These are phyloP conservation scores for Pseudocercospora musae DNA, from an alignment of 2,329 filamentous ascomycete genomes.

Conservation along the genomic window DNA sequence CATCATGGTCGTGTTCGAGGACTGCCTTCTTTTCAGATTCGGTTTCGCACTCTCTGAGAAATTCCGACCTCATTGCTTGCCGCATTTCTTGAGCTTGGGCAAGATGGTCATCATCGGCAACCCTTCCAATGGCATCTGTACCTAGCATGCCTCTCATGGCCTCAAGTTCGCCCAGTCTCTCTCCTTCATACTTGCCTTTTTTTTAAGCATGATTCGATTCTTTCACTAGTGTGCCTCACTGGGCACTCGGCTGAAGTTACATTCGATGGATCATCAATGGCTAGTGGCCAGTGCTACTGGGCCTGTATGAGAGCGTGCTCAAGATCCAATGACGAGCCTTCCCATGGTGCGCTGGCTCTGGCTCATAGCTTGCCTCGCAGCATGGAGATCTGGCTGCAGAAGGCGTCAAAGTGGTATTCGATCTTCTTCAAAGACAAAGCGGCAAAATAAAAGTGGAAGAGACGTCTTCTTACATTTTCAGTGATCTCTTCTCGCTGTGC, in stretches of 20 bases:
- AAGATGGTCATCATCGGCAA: neutral
- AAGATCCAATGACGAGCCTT: slow-evolving; percentile 6
- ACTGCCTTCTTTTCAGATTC: neutral
- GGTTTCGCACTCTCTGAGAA: neutral
- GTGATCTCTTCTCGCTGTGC: slow-evolving; percentile 2
- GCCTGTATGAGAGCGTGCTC: slow-evolving; percentile 1
- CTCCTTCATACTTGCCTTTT: neutral
- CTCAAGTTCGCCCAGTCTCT: slow-evolving; percentile 7
- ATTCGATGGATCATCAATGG: neutral
- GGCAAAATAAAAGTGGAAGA: slow-evolving; percentile 20
- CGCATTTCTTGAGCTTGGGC: neutral
- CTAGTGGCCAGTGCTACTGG: slow-evolving; percentile 1
- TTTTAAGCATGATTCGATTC: slow-evolving; percentile 4
- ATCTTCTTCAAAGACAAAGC: slow-evolving; percentile 8
- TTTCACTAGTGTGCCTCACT: neutral
- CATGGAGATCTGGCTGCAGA: slow-evolving; percentile 9
- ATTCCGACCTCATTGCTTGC: neutral
- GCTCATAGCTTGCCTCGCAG: slow-evolving; percentile 7
- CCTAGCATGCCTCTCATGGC: slow-evolving; percentile 7
- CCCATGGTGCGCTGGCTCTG: slow-evolving; percentile 14
- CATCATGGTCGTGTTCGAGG: neutral
- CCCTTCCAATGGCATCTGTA: slow-evolving; percentile 5
- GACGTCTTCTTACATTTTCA: slow-evolving; percentile 14
- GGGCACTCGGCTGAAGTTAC: neutral
- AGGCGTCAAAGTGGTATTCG: slow-evolving; percentile 12